Evolutionary conservation across 2,329 filamentous ascomycete genomes (phyloP).

Genomic region (Diplocarpon mali): DNA sequence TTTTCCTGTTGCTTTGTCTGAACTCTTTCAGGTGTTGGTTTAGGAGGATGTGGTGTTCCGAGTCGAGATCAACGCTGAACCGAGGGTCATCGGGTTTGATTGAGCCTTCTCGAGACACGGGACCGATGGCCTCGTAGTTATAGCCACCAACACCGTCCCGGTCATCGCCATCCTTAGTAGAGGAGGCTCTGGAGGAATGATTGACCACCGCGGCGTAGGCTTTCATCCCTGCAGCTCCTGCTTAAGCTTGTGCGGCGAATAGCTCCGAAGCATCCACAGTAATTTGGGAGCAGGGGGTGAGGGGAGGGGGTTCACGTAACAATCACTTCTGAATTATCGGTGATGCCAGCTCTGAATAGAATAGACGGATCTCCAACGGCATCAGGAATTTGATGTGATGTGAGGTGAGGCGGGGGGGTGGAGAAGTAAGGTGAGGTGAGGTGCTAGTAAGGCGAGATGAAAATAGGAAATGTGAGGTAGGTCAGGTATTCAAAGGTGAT

Average conservation of each 20-base stretch:
- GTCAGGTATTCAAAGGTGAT: too few relatives aligned
- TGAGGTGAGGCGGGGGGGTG: too few relatives aligned
- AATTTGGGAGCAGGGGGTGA: not conserved
- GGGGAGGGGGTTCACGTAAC: too few relatives aligned
- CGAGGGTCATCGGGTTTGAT: constrained; percentile 1
- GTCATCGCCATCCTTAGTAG: constrained; percentile 1
- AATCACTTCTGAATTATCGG: too few relatives aligned
- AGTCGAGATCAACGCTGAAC: constrained; percentile 3
- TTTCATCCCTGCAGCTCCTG: constrained; percentile 9
- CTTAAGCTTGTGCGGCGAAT: not conserved
- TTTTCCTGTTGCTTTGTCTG: constrained; percentile 10
- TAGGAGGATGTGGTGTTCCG: constrained; percentile 5
- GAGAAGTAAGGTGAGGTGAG: too few relatives aligned
- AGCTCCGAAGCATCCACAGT: not conserved
- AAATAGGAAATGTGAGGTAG: too few relatives aligned
- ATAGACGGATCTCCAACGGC: too few relatives aligned
- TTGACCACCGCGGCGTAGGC: constrained; percentile 6
- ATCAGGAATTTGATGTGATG: too few relatives aligned
- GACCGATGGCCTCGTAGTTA: constrained; percentile 18
- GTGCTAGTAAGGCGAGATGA: too few relatives aligned
- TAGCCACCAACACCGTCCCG: not conserved
- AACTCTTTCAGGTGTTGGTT: constrained; percentile 15
- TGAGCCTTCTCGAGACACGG: constrained; percentile 1
- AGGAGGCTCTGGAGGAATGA: not conserved
- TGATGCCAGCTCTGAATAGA: too few relatives aligned